Base-by-base conservation (phyloP, 2,329 filamentous ascomycete genomes). In the Sporothrix globosa region DNA sequence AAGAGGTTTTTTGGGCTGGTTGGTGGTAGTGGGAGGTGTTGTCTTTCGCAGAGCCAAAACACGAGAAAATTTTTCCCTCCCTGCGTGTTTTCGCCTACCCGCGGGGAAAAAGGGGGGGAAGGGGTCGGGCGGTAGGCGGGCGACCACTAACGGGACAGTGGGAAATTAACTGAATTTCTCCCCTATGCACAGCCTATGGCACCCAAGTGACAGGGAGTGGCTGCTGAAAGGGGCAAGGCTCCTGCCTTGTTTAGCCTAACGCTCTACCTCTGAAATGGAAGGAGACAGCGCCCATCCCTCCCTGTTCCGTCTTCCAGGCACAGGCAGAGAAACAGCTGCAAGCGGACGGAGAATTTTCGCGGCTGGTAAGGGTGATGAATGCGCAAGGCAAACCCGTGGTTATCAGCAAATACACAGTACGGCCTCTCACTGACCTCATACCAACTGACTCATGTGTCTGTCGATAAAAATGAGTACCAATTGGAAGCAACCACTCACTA, bases 31-130 rank as follows among this genome's bases (percentile, higher is more conserved):
- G 56, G 53, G 68, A 63, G 54, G 67, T 63, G 56, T 63, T n/a
- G n/a, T 60, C 14, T 48, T 69, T 53, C 6, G 44, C 46, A 52
- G 30, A 58, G 50, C 19, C 63, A 54, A 53, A 46, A 63, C 58
- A 63, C 39, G 70, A 50, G 70, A 71, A 69, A 67, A 54, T 6
- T 60, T 71, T 71, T 69, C 60, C 17, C 58, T n/a, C 24, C 6
- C 30, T 30, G 34, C 21, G 39, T 53, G 39, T 53, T 60, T 67
- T 69, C 39, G 34, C 24, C 39, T 66, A 41, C 19, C 21, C 67
- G 67, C 67, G 67, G 67, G 67, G 60, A 54, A 69, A 69, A 63
- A 60, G 39, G 67, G 56, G 21, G 27, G 39, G 52, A 46, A 27
- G 67, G 39, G 39, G 41, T 14, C 19, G 30, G 65, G 50, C 19